Conservation (phyloP, 805 yeast species). For the Saccharomycopsis schoenii region DNA sequence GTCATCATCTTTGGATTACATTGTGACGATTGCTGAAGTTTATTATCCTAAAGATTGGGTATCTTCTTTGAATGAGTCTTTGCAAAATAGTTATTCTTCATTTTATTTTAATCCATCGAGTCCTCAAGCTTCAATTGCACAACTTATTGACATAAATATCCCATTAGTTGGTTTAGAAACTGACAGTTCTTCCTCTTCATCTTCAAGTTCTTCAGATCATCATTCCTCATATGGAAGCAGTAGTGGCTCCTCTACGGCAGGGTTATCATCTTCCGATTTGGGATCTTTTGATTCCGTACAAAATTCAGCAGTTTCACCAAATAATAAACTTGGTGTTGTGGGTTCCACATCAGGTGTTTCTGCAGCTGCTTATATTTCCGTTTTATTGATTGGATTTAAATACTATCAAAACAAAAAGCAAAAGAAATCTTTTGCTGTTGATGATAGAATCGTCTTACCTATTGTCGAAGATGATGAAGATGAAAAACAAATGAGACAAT, state of each 20-base stretch:
- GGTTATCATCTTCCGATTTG: constrained; percentile 16
- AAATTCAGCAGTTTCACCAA: constrained; percentile 24
- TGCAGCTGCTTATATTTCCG: constrained; percentile 19
- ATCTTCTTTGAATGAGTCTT: constrained; percentile 20
- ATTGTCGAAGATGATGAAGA: constrained; percentile 16
- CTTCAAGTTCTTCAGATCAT: constrained; percentile 5
- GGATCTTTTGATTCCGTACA: constrained; percentile 20
- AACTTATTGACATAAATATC: constrained; percentile 62
- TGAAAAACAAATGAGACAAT: neutral
- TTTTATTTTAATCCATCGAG: constrained; percentile 54
- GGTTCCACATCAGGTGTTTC: constrained; percentile 20
- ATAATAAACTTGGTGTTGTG: constrained; percentile 35
- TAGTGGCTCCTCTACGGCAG: constrained; percentile 18
- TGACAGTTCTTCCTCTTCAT: constrained; percentile 2
- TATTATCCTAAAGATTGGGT: constrained; percentile 59
- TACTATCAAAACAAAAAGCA: constrained; percentile 22
- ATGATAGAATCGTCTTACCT: constrained; percentile 17
- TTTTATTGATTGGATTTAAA: constrained; percentile 23
- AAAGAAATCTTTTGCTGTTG: constrained; percentile 14
- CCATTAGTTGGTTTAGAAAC: constrained; percentile 40
- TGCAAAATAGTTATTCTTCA: constrained; percentile 33
- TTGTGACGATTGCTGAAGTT: constrained; percentile 82
- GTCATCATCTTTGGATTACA: constrained; percentile 45
- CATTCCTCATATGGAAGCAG: constrained; percentile 12
- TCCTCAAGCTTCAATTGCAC: constrained; percentile 47